Percentiles rank a stretch among this genome's conserved stretches.
phyloP scores from a whole-genome alignment of 768 basidiomycete species.

The Phylloporus sp. region DNA sequence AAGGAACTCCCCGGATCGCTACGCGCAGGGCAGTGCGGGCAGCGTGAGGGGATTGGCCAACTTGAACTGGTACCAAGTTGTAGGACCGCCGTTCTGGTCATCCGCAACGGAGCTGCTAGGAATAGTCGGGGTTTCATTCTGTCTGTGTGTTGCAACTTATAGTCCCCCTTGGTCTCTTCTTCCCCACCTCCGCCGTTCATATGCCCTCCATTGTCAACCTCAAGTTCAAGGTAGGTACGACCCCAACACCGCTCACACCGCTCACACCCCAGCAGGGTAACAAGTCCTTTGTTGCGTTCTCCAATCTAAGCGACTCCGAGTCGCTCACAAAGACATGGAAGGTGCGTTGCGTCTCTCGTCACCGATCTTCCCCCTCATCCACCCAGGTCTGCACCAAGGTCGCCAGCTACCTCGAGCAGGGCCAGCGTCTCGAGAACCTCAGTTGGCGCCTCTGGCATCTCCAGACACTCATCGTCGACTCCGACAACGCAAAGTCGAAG shows the following conservation, averaged over 20 bases:
- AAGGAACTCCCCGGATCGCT: slow-evolving; percentile 20
- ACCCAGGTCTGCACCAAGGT: slow-evolving; percentile 83
- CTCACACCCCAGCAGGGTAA: slow-evolving; percentile 58
- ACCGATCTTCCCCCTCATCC: slow-evolving; percentile 6
- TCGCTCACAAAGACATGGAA: slow-evolving; percentile 90
- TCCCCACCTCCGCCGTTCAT: slow-evolving; percentile 6
- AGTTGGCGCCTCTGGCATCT: slow-evolving; percentile 92
- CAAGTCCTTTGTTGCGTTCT: slow-evolving; percentile 93
- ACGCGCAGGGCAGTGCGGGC: slow-evolving; percentile 7
- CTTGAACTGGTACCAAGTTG: no score
- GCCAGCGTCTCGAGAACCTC: slow-evolving; percentile 87
- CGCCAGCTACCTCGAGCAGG: slow-evolving; percentile 86
- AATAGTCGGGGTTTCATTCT: slow-evolving; percentile 33
- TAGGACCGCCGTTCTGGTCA: slow-evolving; percentile 18
- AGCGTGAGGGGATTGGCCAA: no score
- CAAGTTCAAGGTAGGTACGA: slow-evolving; percentile 68
- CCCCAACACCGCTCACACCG: slow-evolving; percentile 1
- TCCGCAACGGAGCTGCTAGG: slow-evolving; percentile 28
- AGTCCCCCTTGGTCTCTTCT: slow-evolving; percentile 5
- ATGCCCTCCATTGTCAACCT: slow-evolving; percentile 84
- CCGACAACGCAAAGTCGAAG: slow-evolving; percentile 82
- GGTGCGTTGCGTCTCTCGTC: slow-evolving; percentile 38
- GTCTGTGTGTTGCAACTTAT: slow-evolving; percentile 22
- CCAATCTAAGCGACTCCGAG: slow-evolving; percentile 81
- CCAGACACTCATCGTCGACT: slow-evolving; percentile 87